Base-by-base conservation (phyloP, 257 asterid genomes). In the Nicotiana obtusifolia region DNA sequence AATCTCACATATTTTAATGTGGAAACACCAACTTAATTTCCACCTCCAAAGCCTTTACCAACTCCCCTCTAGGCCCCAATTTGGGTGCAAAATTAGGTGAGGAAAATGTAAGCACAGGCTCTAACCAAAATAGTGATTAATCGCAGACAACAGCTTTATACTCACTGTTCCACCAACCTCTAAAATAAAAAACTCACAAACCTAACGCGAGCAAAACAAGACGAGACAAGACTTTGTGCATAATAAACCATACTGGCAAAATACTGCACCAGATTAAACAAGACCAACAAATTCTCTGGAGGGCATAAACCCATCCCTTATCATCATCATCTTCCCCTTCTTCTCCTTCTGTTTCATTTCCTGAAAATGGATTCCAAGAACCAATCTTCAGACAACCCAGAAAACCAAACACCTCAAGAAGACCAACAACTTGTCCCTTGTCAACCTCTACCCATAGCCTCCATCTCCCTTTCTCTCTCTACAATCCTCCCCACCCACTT, bases 381-480 rank as follows among this genome's bases (percentile, higher is more conserved):
- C 9, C 87, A 79, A 65, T 64, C 33, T 57, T 68, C 57, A 0
- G 84, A 75, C 30, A 77, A 24, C 57, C 64, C 61, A 75, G 88
- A 83, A 53, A 19, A 71, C 20, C 86, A 82, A 80, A 37, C 22
- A 41, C 64, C 71, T 6, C 53, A 53, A 10, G 87, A 84, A 84
- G 85, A 84, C 30, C 81, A 82, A 11, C 41, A 30, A 0, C 71
- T 41, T 41, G 49, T 41, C 10, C 49, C 49, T 1, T 41, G 49
- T 41, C 49, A 0, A 9, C 49, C 14, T 49, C 61, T 87, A 10
- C 89, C 94, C 81, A 24, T 87, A 16, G 99, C 99, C 24, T 92
- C 99, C 30, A 89, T 96, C 30, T 91, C 99, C 0, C 88, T 91
- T 19, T 93, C 99, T 26, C 87, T 96, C 15, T 90, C 98, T 78